Conservation (phyloP, 2,329 filamentous ascomycete species). For the Aspergillus sp. region DNA sequence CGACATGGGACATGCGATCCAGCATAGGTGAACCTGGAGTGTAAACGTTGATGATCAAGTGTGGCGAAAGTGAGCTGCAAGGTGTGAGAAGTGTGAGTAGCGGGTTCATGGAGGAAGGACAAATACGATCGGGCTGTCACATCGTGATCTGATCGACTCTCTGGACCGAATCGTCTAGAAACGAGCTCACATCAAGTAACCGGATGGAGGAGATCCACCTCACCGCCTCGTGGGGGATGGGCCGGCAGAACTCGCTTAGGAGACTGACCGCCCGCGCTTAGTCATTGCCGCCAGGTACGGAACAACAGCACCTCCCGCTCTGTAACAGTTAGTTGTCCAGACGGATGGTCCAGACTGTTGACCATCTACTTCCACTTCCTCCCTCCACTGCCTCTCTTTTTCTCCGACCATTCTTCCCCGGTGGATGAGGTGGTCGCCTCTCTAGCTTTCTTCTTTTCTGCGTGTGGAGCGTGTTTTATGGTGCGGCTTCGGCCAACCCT, state of each 20-base stretch:
- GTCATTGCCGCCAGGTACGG: slow-evolving; percentile 19
- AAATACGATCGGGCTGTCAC: no score
- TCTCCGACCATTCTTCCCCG: slow-evolving; percentile 22
- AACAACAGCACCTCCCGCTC: slow-evolving; percentile 5
- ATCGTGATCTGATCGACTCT: no score
- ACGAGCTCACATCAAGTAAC: neutral
- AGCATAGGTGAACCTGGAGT: no score
- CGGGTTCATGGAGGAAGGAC: no score
- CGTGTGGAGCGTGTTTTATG: slow-evolving; percentile 40
- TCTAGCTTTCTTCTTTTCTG: slow-evolving; percentile 26
- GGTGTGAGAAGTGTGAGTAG: no score
- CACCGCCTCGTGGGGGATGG: slow-evolving; percentile 11
- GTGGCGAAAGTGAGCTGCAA: no score
- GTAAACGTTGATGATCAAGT: no score
- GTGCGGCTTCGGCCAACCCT: slow-evolving; percentile 44
- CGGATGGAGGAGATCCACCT: neutral
- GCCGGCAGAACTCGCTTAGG: slow-evolving; percentile 29
- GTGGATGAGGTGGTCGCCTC: slow-evolving; percentile 34
- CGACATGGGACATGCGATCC: no score
- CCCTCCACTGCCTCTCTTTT: slow-evolving; percentile 19
- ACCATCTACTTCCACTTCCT: neutral
- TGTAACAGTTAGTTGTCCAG: slow-evolving; percentile 29
- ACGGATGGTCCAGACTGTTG: slow-evolving; percentile 25
- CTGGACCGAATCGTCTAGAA: neutral
- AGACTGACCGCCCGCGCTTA: slow-evolving; percentile 40